Conservation (phyloP, 495 filamentous ascomycete species). For the Aspergillus diversus region DNA sequence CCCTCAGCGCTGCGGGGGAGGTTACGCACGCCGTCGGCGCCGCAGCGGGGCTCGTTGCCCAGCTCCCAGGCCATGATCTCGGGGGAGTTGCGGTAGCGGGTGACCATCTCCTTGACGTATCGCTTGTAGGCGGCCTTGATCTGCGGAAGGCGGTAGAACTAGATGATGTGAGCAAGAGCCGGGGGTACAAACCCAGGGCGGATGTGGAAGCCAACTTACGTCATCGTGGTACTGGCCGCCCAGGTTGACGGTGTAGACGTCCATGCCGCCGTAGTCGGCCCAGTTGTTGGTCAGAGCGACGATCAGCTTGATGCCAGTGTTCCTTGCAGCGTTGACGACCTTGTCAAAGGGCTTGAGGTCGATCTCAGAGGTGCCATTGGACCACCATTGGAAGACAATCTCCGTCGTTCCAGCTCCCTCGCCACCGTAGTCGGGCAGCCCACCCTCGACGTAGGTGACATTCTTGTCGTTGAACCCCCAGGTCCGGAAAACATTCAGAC, state of each 20-base stretch:
- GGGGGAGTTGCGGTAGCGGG: conserved; percentile 55
- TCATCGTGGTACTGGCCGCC: conserved; percentile 41
- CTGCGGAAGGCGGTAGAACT: conserved; percentile 55
- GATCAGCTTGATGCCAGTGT: conserved; percentile 58
- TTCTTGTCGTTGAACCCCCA: conserved; percentile 70
- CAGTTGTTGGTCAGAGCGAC: conserved; percentile 55
- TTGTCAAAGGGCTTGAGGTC: conserved; percentile 68
- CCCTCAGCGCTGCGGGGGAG: conserved; percentile 23
- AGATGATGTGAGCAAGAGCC: conserved; percentile 21
- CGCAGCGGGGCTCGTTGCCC: conserved; percentile 67
- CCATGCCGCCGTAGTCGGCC: conserved; percentile 66
- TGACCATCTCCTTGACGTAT: conserved; percentile 65
- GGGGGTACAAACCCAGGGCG: not conserved
- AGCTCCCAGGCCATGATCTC: conserved; percentile 72
- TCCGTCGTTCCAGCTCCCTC: conserved; percentile 29
- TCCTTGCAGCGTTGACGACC: conserved; percentile 58
- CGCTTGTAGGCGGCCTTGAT: conserved; percentile 59
- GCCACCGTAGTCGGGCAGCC: conserved; percentile 21
- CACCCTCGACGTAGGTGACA: conserved; percentile 35
- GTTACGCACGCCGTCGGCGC: conserved; percentile 31
- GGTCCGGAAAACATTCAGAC: conserved; percentile 64
- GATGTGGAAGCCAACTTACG: not conserved
- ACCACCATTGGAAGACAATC: conserved; percentile 60
- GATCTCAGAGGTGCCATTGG: conserved; percentile 54
- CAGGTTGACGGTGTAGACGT: conserved; percentile 61